These are phyloP conservation scores for Schizopora paradoxa DNA, from an alignment of 1,284 basidiomycete genomes.

Conservation along the genomic window DNA sequence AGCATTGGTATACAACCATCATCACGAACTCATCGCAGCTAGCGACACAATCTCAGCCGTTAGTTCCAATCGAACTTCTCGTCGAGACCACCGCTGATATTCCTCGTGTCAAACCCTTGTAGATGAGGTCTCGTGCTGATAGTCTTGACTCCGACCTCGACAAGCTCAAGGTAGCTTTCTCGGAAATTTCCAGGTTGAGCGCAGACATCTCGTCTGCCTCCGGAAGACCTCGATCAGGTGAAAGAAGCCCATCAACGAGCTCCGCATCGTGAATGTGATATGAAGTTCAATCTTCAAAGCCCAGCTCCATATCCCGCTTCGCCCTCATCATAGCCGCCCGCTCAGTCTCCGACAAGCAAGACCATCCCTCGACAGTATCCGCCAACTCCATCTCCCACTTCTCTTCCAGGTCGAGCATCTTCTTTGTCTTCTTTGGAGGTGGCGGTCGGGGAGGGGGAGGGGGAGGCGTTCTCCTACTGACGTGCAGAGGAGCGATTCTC, in stretches of 20 bases:
- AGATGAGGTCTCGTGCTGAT: slow-evolving; percentile 85
- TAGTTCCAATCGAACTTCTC: slow-evolving; percentile 28
- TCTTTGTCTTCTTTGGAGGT: slow-evolving; percentile 67
- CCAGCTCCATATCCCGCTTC: slow-evolving; percentile 60
- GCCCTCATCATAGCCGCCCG: slow-evolving; percentile 51
- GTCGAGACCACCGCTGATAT: slow-evolving; percentile 5
- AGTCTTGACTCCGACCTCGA: slow-evolving; percentile 79
- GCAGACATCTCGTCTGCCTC: slow-evolving; percentile 57
- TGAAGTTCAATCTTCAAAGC: slow-evolving; percentile 44
- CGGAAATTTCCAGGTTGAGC: slow-evolving; percentile 75
- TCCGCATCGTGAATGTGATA: neutral
- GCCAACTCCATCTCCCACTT: slow-evolving; percentile 73
- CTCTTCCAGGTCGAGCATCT: slow-evolving; percentile 67
- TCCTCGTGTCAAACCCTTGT: slow-evolving; percentile 4
- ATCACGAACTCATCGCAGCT: slow-evolving; percentile 89
- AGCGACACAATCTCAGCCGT: slow-evolving; percentile 87
- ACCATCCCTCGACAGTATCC: slow-evolving; percentile 70
- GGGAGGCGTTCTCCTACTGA: slow-evolving; percentile 63
- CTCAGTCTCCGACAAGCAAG: slow-evolving; percentile 57
- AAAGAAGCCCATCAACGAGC: neutral
- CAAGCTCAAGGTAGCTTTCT: slow-evolving; percentile 71
- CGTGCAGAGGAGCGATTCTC: slow-evolving; percentile 67
- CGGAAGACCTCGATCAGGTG: slow-evolving; percentile 1
- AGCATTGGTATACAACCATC: slow-evolving; percentile 89
- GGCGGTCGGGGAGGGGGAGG: slow-evolving; percentile 60